A percentile compares a stretch with the other conserved stretches of the same genome.
These are phyloP conservation scores for Onygenales sp. DNA, from an alignment of 2,329 filamentous ascomycete species.

Conservation along the genomic window DNA sequence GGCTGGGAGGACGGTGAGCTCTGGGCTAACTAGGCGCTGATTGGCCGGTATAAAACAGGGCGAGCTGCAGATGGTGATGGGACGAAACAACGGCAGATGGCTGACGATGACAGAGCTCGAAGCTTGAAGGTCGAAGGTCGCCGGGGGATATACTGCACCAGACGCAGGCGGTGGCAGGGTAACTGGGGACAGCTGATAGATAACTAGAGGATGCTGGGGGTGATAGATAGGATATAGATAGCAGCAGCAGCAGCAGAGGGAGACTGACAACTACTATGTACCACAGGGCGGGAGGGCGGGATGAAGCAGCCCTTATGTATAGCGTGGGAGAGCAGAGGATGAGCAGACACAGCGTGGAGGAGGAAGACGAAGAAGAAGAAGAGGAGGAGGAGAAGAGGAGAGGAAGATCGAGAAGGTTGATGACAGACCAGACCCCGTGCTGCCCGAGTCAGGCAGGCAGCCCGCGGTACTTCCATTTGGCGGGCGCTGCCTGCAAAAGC, in stretches of 20 bases:
- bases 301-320: too few species aligned
- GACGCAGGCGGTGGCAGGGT: too few species aligned
- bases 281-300: too few species aligned
- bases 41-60: slow-evolving; percentile 2
- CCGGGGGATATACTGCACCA: too few species aligned
- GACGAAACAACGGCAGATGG: not conserved
- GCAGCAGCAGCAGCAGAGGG: too few species aligned
- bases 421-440: not conserved
- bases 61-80: not conserved
- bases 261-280: too few species aligned
- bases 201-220: too few species aligned
- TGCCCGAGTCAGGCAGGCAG: not conserved
- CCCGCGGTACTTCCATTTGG: not conserved
- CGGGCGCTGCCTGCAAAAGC: not conserved
- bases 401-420: not conserved
- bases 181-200: too few species aligned
- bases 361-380: not conserved
- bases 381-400: not conserved
- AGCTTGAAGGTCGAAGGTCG: too few species aligned
- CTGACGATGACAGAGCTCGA: too few species aligned
- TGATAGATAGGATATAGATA: too few species aligned
- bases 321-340: too few species aligned
- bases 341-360: not conserved
- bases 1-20: slow-evolving; percentile 2
- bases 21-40: not conserved